phyloP scores from a whole-genome alignment of 148 eudicot genomes.

The Rhododendron mucronatum region DNA sequence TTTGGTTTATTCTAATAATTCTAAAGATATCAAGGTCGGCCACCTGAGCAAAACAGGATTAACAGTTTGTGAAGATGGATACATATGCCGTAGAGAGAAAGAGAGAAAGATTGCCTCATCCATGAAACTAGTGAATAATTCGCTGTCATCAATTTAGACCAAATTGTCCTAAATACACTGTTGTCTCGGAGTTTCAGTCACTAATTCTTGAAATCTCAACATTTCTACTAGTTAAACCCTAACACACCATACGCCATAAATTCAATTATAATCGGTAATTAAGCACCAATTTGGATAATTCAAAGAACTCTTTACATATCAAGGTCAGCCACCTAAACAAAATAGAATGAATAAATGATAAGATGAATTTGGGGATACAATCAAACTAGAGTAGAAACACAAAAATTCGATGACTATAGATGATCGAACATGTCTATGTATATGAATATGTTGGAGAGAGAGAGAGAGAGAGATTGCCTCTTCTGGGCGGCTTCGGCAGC shows the following conservation, averaged over 20 bases:
- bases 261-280: neutral
- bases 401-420: neutral
- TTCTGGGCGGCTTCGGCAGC: slow-evolving; percentile 90
- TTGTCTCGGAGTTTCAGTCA: neutral
- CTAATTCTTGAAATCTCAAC: neutral
- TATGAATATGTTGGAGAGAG: neutral
- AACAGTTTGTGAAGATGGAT: neutral
- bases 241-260: neutral
- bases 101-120: too few relatives aligned
- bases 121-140: neutral
- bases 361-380: neutral
- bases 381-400: neutral
- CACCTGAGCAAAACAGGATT: neutral
- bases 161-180: neutral
- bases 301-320: neutral
- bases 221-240: neutral
- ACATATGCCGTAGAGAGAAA: too few relatives aligned
- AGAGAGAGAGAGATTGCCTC: slow-evolving; percentile 35
- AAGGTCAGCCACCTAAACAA: neutral
- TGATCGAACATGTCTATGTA: neutral
- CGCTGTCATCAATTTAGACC: neutral
- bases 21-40: neutral
- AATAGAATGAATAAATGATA: neutral
- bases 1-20: neutral
- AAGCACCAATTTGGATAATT: neutral